Base-by-base conservation (phyloP, 2,329 filamentous ascomycete species). In the Fusarium bactridioides region DNA sequence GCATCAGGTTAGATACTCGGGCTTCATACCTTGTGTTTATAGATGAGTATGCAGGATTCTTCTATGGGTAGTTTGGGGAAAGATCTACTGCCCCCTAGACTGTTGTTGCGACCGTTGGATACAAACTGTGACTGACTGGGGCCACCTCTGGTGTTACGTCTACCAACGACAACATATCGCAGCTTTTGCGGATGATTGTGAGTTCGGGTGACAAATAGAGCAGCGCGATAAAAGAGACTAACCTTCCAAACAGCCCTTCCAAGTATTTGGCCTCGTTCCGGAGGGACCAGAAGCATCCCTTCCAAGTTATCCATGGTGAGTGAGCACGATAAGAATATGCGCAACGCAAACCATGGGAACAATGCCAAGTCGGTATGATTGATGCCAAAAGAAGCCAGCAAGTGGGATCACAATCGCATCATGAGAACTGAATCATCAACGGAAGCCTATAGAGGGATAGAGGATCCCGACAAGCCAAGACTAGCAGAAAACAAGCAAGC, bases 91-190 rank as follows among this genome's bases (percentile, higher is more conserved):
- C 66, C 66, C 18, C 78, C 79, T 43, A 83, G 75, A 53, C 81
- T 80, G 69, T 79, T 81, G 69, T 80, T 79, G 51, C 82, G 83
- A 58, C 79, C 80, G 64, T 80, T 80, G n/a, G 81, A 81, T 25
- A 82, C 71, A 54, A 79, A 79, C 60, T 84, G 84, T n/a, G 84
- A 80, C 51, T 83, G 79, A 60, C 79, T 80, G 38, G 80, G 77
- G 69, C 82, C 81, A 50, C 63, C 47, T 56, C 57, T 68, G 35
- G 80, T 71, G 62, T 67, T 74, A 60, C 79, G 79, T 61, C 78
- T 77, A 61, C 88, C 88, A 63, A 91, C 82, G 63, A 89, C 83
- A 53, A 91, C 85, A 79, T 89, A 90, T 80, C 90, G 89, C 77
- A 86, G 76, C 89, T 91, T 77, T 41, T 66, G 50, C 48, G 67